Conservation (phyloP, 495 filamentous ascomycete species). For the Darksidea phi region DNA sequence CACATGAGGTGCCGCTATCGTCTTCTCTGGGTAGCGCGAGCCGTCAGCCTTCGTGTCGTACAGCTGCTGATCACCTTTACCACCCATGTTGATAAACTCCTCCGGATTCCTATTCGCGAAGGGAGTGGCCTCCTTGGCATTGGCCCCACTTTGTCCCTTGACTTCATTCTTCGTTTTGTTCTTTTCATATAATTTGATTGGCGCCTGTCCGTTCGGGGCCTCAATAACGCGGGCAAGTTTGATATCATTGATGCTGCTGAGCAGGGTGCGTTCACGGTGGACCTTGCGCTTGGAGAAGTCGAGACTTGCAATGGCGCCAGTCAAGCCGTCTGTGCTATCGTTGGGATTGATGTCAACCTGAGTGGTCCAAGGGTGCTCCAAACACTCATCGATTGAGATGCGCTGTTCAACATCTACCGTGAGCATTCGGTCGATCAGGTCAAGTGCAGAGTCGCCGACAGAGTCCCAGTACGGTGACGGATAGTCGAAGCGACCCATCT, state of each 20-base stretch:
- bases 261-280: conserved; percentile 76
- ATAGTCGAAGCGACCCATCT: conserved; percentile 83
- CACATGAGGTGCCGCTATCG: not conserved
- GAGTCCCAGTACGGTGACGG: conserved; percentile 97
- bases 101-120: conserved; percentile 61
- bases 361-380: conserved; percentile 88
- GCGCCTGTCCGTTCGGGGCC: conserved; percentile 51
- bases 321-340: conserved; percentile 92
- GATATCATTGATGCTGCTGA: conserved; percentile 79
- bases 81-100: conserved; percentile 79
- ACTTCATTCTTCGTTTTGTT: conserved; percentile 48
- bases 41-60: conserved; percentile 60
- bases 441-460: conserved; percentile 83
- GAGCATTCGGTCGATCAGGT: conserved; percentile 94
- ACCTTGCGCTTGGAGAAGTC: conserved; percentile 83
- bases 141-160: conserved; percentile 27
- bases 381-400: conserved; percentile 84
- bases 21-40: conserved; percentile 43
- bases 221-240: conserved; percentile 63
- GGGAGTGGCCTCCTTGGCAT: conserved; percentile 59
- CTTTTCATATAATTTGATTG: conserved; percentile 76
- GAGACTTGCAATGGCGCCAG: conserved; percentile 73
- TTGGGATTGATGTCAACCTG: conserved; percentile 48
- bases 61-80: conserved; percentile 75
- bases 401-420: conserved; percentile 79